These are phyloP conservation scores for Scutellaria galericulata DNA, from an alignment of 257 asterid genomes.

Conservation along the genomic window DNA sequence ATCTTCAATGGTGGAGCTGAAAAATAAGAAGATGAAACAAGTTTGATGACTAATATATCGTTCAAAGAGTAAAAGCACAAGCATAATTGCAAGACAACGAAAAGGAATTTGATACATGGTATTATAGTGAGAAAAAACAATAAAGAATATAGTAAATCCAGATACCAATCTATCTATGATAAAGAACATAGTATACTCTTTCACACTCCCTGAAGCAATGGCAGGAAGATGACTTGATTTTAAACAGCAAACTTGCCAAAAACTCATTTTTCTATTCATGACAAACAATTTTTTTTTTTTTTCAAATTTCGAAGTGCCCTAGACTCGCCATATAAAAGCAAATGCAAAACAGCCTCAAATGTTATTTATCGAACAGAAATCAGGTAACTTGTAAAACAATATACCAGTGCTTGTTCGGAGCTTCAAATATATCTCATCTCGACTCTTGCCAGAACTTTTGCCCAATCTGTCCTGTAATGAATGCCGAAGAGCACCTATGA, in stretches of 20 bases:
- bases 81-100: slow-evolving; percentile 13
- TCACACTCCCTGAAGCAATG: slow-evolving; percentile 17
- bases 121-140: slow-evolving; percentile 13
- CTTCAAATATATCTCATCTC: slow-evolving; percentile 66
- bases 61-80: slow-evolving; percentile 6
- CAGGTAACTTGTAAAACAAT: neutral
- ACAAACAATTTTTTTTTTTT: neutral
- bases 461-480: slow-evolving; percentile 65
- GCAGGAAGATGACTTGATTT: slow-evolving; percentile 8
- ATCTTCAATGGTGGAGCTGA: slow-evolving; percentile 92
- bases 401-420: slow-evolving; percentile 66
- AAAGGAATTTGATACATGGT: neutral
- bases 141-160: neutral
- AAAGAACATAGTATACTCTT: slow-evolving; percentile 13
- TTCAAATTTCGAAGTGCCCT: neutral
- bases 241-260: neutral
- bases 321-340: slow-evolving; percentile 16
- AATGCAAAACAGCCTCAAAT: slow-evolving; percentile 20
- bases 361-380: neutral
- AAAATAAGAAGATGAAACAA: slow-evolving; percentile 27
- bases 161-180: slow-evolving; percentile 9
- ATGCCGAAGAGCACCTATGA: slow-evolving; percentile 68
- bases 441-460: slow-evolving; percentile 65
- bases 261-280: neutral
- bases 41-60: slow-evolving; percentile 24